Percentiles rank a stretch among this genome's conserved stretches.
Conservation (phyloP, 352 stramenopile species). For the Phytophthora ramorum region DNA sequence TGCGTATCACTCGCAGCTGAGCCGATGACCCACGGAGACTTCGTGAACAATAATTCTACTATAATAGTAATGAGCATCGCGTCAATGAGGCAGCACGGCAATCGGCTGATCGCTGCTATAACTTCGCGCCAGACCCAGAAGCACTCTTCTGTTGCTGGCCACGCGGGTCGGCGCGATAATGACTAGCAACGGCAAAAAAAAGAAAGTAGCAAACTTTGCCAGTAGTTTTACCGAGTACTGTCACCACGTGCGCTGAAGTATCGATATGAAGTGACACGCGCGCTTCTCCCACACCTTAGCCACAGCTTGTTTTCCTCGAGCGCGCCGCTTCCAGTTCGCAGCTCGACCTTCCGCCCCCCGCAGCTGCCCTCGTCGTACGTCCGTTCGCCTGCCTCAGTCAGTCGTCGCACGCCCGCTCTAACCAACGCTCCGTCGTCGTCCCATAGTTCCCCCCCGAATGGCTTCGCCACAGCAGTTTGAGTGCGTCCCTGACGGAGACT, state of each 20-base stretch:
- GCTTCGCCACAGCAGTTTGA: constrained; percentile 32
- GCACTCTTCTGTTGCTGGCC: background rate
- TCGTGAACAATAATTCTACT: too few relatives aligned
- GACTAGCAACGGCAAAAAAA: too few relatives aligned
- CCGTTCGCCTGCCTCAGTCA: background rate
- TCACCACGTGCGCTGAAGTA: too few relatives aligned
- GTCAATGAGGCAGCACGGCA: too few relatives aligned
- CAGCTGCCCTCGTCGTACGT: constrained; percentile 31
- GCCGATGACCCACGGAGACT: too few relatives aligned
- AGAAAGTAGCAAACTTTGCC: too few relatives aligned
- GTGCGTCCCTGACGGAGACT: constrained; percentile 13
- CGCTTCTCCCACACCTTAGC: background rate
- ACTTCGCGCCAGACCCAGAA: too few relatives aligned
- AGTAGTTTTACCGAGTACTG: too few relatives aligned
- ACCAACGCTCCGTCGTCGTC: constrained; percentile 9
- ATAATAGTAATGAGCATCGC: too few relatives aligned
- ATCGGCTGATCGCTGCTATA: too few relatives aligned
- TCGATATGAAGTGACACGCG: constrained; percentile 14
- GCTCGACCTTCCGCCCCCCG: constrained; percentile 32
- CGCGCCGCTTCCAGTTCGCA: constrained; percentile 13
- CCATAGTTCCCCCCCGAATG: constrained; percentile 25
- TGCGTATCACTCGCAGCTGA: too few relatives aligned
- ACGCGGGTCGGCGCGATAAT: background rate
- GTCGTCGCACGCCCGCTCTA: constrained; percentile 9
- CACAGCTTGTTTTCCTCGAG: constrained; percentile 26